phyloP scores from a whole-genome alignment of 176 grass and related monocot genomes.

The Poa annua region DNA sequence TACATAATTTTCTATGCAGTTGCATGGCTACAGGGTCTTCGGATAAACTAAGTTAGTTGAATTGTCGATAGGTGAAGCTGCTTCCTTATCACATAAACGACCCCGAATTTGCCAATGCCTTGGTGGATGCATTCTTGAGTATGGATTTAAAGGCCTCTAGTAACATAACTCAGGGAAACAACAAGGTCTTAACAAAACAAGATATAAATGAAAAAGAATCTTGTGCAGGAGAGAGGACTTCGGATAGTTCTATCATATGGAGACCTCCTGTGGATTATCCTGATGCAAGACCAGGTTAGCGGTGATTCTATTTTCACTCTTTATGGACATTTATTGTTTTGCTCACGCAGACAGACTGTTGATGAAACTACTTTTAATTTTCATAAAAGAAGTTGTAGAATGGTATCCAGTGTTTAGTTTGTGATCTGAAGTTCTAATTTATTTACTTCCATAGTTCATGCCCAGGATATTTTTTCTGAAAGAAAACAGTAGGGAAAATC shows the following conservation, averaged over 20 bases:
- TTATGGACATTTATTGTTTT: not conserved
- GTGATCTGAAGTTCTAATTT: not conserved
- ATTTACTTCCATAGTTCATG: not conserved
- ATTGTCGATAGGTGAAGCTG: conserved; percentile 67
- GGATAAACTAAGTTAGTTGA: conserved; percentile 37
- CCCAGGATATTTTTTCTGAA: not conserved
- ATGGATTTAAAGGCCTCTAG: conserved; percentile 54
- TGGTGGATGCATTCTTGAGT: conserved; percentile 82
- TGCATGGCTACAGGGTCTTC: not conserved
- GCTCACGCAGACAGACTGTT: not conserved
- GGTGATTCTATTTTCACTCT: conserved; percentile 29
- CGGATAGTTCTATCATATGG: conserved; percentile 56
- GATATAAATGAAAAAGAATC: conserved; percentile 34
- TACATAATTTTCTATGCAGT: conserved; percentile 11
- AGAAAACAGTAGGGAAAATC: not conserved
- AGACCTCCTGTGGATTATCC: conserved; percentile 63
- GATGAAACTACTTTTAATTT: not conserved
- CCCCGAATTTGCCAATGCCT: conserved; percentile 73
- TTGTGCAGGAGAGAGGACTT: conserved; percentile 38
- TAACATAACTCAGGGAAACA: conserved; percentile 39
- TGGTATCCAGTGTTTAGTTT: not conserved
- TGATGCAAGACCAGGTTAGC: conserved; percentile 77
- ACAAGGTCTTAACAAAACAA: conserved; percentile 32
- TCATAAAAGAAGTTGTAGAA: not conserved
- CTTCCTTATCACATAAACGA: conserved; percentile 94